phyloP scores from a whole-genome alignment of 495 filamentous ascomycete genomes.

The Clohesyomyces aquaticus region DNA sequence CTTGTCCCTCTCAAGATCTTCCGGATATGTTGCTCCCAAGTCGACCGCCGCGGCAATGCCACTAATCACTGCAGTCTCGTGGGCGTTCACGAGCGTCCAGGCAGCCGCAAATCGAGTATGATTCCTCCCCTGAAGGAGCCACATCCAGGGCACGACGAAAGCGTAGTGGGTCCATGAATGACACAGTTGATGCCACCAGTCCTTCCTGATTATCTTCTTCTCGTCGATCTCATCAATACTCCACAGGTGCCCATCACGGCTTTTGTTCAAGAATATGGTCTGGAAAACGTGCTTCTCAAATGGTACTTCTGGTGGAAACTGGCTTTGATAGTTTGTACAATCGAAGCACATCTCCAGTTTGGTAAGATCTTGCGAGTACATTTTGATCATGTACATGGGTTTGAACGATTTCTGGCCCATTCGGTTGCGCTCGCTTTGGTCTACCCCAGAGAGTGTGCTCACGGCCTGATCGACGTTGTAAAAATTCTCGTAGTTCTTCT shows the following conservation, averaged over 20 bases:
- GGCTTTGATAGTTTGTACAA: slow-evolving; percentile 81
- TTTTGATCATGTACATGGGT: slow-evolving; percentile 84
- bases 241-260: slow-evolving; percentile 65
- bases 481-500: slow-evolving; percentile 72
- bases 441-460: slow-evolving; percentile 51
- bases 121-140: slow-evolving; percentile 75
- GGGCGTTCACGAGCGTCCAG: slow-evolving; percentile 87
- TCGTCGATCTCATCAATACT: slow-evolving; percentile 70
- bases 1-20: slow-evolving; percentile 58
- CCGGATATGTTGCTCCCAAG: slow-evolving; percentile 72
- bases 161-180: slow-evolving; percentile 82
- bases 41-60: slow-evolving; percentile 79
- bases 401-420: slow-evolving; percentile 63
- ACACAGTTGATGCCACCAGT: slow-evolving; percentile 88
- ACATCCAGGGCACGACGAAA: slow-evolving; percentile 76
- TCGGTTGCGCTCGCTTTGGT: slow-evolving; percentile 53
- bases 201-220: slow-evolving; percentile 68
- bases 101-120: slow-evolving; percentile 69
- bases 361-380: slow-evolving; percentile 62
- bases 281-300: slow-evolving; percentile 75
- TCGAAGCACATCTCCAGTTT: slow-evolving; percentile 90
- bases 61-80: slow-evolving; percentile 77
- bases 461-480: slow-evolving; percentile 57
- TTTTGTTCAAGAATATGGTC: slow-evolving; percentile 79
- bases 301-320: slow-evolving; percentile 64